Base-by-base conservation (phyloP, 441 rosid species). In the Macaranga tanarius region DNA sequence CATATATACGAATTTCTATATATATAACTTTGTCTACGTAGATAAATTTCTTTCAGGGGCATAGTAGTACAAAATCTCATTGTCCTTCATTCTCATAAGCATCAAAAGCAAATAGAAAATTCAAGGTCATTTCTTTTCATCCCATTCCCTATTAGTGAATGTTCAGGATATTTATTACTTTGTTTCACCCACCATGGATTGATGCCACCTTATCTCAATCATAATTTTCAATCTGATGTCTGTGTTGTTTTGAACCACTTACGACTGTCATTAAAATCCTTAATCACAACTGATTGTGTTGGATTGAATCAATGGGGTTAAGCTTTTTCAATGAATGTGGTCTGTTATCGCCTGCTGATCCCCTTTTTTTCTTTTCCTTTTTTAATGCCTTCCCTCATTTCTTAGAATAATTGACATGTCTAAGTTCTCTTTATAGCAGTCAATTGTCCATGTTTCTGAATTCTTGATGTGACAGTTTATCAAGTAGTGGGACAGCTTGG, bases 381-480 rank as follows among this genome's bases (percentile, higher is more conserved):
- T 20, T 26, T 68, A 11, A 48, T 67, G 17, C 17, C 17, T 20
- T 8, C 2, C 48, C 45, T 54, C 61, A 23, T 59, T 20, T 22
- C 31, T 31, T 38, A 10, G 60, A 9, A 13, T 56, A 17, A 57
- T 16, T 25, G 50, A 40, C n/a, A 26, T 23, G 11, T 60, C 11
- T 28, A 4, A 2, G 20, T 62, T 16, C 2, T n/a, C 7, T 20
- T 55, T 34, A 17, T 38, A 2, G 25, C 28, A 40, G 16, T 57
- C 25, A 58, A 2, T 26, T 7, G 7, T 69, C 48, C 15, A 23
- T 69, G 19, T 56, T 42, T 31, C 15, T 70, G 52, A 22, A 52
- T 38, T 20, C 23, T 72, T 31, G 50, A 10, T 42, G 47, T 65
- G n/a, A 12, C 50, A 64, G 54, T 42, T 26, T 70, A 65, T 70